phyloP scores from a whole-genome alignment of 2,329 filamentous ascomycete genomes.

The Aspergillus sp. region DNA sequence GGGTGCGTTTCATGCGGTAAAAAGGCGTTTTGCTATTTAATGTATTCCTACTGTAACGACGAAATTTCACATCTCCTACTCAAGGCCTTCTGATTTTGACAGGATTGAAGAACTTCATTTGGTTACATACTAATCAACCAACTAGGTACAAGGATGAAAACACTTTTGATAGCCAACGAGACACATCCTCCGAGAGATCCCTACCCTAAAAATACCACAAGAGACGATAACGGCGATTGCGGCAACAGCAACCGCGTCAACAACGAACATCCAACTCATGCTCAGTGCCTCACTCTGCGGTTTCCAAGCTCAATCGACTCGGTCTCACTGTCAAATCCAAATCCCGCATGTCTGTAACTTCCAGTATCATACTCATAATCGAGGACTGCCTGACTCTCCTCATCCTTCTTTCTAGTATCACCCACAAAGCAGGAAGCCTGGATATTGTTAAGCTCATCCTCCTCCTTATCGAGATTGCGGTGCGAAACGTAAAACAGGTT shows the following conservation, averaged over 20 bases:
- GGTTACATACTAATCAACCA: not conserved
- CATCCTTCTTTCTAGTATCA: not conserved
- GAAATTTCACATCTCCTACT: not conserved
- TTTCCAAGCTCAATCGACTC: too few species aligned
- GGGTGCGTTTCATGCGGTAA: not conserved
- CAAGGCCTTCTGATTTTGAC: not conserved
- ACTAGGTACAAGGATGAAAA: not conserved
- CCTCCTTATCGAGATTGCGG: constrained; percentile 55
- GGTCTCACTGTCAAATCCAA: too few species aligned
- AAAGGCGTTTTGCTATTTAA: constrained; percentile 2
- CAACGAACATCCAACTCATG: too few species aligned
- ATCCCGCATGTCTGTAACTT: not conserved
- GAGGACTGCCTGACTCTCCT: not conserved
- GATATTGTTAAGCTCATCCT: constrained; percentile 58
- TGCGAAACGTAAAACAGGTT: constrained; percentile 62
- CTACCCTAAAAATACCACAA: too few species aligned
- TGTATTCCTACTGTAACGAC: not conserved
- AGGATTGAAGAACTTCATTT: too few species aligned
- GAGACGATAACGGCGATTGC: too few species aligned
- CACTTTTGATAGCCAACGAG: too few species aligned
- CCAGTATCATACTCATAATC: not conserved
- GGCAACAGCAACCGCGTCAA: too few species aligned
- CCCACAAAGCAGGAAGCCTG: constrained; percentile 9
- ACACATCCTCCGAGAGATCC: too few species aligned
- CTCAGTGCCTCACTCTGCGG: too few species aligned